phyloP scores from a whole-genome alignment of 2,329 filamentous ascomycete genomes.

The Sphaerulina vaccinii region DNA sequence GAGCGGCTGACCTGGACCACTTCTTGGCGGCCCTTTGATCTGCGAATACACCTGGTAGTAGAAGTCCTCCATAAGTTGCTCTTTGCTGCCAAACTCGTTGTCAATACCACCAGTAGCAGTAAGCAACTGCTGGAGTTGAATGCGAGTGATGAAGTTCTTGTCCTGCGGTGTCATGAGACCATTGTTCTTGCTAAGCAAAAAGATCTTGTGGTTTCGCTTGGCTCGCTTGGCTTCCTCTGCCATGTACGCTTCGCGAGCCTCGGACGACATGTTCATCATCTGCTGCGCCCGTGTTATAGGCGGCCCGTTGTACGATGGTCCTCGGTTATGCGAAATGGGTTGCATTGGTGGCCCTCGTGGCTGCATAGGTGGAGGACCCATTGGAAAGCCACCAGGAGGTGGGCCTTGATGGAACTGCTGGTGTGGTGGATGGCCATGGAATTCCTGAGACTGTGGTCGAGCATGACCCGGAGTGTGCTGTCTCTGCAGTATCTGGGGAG shows the following conservation, averaged over 20 bases:
- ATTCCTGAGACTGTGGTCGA: conserved; percentile 28
- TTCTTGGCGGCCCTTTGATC: conserved; percentile 80
- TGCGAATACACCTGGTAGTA: conserved; percentile 98
- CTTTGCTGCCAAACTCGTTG: conserved; percentile 70
- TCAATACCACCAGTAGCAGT: conserved; percentile 84
- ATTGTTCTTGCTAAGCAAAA: conserved; percentile 87
- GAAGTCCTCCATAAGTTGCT: conserved; percentile 86
- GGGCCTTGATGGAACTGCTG: conserved; percentile 30
- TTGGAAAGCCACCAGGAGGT: conserved; percentile 24
- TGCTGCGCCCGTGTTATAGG: conserved; percentile 70
- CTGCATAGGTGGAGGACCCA: conserved; percentile 33
- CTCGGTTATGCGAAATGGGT: conserved; percentile 40
- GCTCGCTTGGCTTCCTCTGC: conserved; percentile 91
- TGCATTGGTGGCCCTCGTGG: conserved; percentile 37
- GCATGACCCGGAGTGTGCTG: conserved; percentile 29
- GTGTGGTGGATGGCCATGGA: conserved; percentile 29
- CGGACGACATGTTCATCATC: conserved; percentile 73
- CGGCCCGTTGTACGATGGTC: conserved; percentile 50
- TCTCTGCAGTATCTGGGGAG: conserved; percentile 43
- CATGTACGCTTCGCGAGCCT: conserved; percentile 79
- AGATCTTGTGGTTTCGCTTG: conserved; percentile 98
- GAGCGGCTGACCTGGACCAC: conserved; percentile 87
- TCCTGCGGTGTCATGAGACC: conserved; percentile 98
- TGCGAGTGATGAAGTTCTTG: conserved; percentile 98
- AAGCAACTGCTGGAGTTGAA: conserved; percentile 94